Percentiles rank a stretch among this genome's conserved stretches.
Evolutionary conservation across 1,139 yeast genomes (phyloP).

Genomic region (Casaregolazyma suthepensis): DNA sequence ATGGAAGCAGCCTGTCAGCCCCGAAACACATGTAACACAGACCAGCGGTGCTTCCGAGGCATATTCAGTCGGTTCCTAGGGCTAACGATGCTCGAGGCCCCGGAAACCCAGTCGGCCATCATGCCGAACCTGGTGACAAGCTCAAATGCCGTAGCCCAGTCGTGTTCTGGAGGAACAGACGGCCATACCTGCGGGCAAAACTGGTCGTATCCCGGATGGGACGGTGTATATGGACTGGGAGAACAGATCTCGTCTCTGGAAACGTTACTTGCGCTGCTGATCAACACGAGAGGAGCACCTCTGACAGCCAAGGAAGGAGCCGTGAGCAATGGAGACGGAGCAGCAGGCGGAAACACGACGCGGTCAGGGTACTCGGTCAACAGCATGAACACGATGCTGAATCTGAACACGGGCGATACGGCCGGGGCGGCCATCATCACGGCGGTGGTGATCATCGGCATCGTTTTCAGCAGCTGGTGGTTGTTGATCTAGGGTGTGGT

Average conservation of each 20-base stretch:
- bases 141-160: slow-evolving; percentile 61
- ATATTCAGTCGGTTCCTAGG: slow-evolving; percentile 64
- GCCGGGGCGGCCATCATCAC: slow-evolving; percentile 92
- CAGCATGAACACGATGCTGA: slow-evolving; percentile 28
- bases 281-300: slow-evolving; percentile 38
- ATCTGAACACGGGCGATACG: slow-evolving; percentile 54
- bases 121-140: slow-evolving; percentile 42
- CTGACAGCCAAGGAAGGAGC: slow-evolving; percentile 43
- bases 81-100: slow-evolving; percentile 51
- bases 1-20: slow-evolving; percentile 69
- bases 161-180: slow-evolving; percentile 69
- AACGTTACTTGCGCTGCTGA: slow-evolving; percentile 46
- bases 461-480: slow-evolving; percentile 70
- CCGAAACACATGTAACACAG: slow-evolving; percentile 54
- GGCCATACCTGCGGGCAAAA: slow-evolving; percentile 72
- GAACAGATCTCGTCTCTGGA: slow-evolving; percentile 76
- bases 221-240: slow-evolving; percentile 65
- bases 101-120: slow-evolving; percentile 41
- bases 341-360: slow-evolving; percentile 28
- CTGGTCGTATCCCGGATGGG: slow-evolving; percentile 55
- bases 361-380: slow-evolving; percentile 6
- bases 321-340: slow-evolving; percentile 33
- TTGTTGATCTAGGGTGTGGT: slow-evolving; percentile 35
- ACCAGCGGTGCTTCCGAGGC: slow-evolving; percentile 74
- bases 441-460: slow-evolving; percentile 58